phyloP scores from a whole-genome alignment of 169 alveolate species.

The Miamiensis avidus region DNA sequence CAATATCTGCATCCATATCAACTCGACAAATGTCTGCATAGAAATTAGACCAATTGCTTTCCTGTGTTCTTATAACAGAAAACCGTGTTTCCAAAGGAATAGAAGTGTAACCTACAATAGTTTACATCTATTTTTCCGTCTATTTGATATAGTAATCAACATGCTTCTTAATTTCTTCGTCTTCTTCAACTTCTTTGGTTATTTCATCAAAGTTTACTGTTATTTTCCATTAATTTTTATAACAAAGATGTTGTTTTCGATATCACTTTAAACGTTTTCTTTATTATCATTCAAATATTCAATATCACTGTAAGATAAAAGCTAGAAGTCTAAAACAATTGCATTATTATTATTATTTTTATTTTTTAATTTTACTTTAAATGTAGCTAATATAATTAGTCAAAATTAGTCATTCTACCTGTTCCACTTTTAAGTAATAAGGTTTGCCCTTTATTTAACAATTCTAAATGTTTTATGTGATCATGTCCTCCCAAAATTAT shows the following conservation, averaged over 20 bases:
- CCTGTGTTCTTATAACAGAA: constrained; percentile 71
- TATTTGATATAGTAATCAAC: constrained; percentile 20
- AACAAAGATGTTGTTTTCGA: constrained; percentile 43
- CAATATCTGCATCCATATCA: constrained; percentile 79
- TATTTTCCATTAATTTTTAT: constrained; percentile 51
- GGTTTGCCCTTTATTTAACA: constrained; percentile 45
- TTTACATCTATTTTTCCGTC: constrained; percentile 54
- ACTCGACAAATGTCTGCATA: constrained; percentile 82
- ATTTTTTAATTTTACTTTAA: no score
- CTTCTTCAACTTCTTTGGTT: constrained; percentile 14
- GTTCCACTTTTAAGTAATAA: constrained; percentile 88
- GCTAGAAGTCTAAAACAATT: neutral
- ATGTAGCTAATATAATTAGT: constrained; percentile 7
- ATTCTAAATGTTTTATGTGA: constrained; percentile 70
- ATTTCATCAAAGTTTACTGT: constrained; percentile 13
- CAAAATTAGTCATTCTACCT: constrained; percentile 48
- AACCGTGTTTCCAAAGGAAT: constrained; percentile 85
- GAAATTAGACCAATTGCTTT: constrained; percentile 83
- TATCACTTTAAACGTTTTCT: constrained; percentile 67
- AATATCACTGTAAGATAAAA: neutral
- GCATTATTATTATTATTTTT: no score
- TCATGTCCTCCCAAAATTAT: constrained; percentile 93
- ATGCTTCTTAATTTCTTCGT: constrained; percentile 18
- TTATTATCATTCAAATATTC: constrained; percentile 39
- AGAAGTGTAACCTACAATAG: constrained; percentile 69